phyloP scores from a whole-genome alignment of 2,329 filamentous ascomycete genomes.

The Apiospora arundinis region DNA sequence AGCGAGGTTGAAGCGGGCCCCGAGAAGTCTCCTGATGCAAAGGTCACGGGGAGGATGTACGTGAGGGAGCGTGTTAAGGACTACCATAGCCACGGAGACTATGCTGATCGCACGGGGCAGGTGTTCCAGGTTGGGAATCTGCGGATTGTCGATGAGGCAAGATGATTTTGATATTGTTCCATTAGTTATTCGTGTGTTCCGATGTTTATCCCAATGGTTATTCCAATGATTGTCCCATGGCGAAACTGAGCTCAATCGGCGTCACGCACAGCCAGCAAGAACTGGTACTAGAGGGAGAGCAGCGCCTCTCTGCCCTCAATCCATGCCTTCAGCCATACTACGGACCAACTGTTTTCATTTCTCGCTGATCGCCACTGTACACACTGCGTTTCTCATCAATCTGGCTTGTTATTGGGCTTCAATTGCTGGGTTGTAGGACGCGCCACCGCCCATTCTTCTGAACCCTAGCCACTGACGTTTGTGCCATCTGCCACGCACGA shows the following conservation, averaged over 20 bases:
- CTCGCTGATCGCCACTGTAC: too few species aligned
- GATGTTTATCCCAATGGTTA: too few species aligned
- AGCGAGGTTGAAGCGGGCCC: constrained; percentile 17
- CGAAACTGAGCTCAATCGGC: background rate
- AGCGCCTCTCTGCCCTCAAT: background rate
- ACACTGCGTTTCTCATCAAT: too few species aligned
- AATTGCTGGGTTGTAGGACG: too few species aligned
- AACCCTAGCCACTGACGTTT: too few species aligned
- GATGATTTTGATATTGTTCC: constrained; percentile 20
- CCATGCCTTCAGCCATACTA: too few species aligned
- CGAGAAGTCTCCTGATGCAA: constrained; percentile 34
- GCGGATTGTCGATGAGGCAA: constrained; percentile 48
- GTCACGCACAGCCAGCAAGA: background rate
- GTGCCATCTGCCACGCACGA: too few species aligned
- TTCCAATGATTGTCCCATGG: too few species aligned
- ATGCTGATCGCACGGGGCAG: constrained; percentile 46
- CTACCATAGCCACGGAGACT: constrained; percentile 47
- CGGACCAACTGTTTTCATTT: too few species aligned
- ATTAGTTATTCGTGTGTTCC: too few species aligned
- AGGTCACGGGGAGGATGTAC: constrained; percentile 47
- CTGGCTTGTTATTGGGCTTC: too few species aligned
- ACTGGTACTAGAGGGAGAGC: background rate
- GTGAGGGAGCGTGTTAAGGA: constrained; percentile 48
- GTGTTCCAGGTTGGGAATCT: constrained; percentile 47
- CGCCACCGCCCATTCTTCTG: too few species aligned